phyloP scores from a whole-genome alignment of 2,329 filamentous ascomycete genomes.

The Ascocoryne sarcoides region DNA sequence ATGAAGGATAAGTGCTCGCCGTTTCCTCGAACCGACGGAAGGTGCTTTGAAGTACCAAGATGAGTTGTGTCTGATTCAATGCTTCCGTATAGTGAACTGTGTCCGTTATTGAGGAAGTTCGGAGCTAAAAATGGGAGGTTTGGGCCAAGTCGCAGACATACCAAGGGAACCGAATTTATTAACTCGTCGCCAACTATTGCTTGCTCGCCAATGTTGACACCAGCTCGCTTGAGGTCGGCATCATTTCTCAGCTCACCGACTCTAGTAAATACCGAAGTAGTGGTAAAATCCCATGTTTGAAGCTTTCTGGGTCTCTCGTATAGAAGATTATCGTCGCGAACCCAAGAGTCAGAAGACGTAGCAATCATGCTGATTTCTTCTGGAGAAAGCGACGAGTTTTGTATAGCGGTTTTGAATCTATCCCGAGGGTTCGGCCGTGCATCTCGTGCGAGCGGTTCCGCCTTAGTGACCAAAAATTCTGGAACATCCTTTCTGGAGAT shows the following conservation, averaged over 20 bases:
- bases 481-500: no score
- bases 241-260: conserved; percentile 26
- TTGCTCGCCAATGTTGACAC: conserved; percentile 14
- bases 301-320: conserved; percentile 7
- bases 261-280: conserved; percentile 13
- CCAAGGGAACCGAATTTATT: conserved; percentile 21
- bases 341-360: no score
- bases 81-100: conserved; percentile 4
- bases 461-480: no score
- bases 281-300: conserved; percentile 23
- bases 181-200: conserved; percentile 16
- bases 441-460: no score
- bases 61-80: no score
- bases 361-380: no score
- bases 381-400: no score
- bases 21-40: background rate
- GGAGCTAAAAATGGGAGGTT: conserved; percentile 1
- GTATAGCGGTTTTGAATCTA: no score
- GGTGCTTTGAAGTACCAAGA: background rate
- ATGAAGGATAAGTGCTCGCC: conserved; percentile 12
- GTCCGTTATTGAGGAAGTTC: background rate
- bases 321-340: background rate
- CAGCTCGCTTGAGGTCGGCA: conserved; percentile 19
- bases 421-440: no score
- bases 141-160: conserved; percentile 23